Evolutionary conservation across 371 early-diverging fungal species (phyloP).

Genomic region (Dentiscutata heterogama): DNA sequence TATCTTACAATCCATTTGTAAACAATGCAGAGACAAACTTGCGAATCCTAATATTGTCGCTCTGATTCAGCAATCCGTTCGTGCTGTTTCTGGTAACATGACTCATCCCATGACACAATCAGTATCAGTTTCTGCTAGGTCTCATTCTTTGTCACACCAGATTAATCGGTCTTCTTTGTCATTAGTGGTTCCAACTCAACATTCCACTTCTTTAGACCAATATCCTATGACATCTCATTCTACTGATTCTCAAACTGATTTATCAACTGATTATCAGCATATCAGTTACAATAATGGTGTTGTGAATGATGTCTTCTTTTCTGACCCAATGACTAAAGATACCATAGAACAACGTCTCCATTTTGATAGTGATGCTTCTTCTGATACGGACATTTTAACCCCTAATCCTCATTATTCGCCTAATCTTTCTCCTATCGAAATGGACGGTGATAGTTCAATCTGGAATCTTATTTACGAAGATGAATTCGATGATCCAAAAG

Average conservation of each 20-base stretch:
- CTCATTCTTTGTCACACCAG: background rate
- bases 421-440: background rate
- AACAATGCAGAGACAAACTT: background rate
- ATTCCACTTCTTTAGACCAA: background rate
- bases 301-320: constrained; percentile 37
- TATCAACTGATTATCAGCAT: background rate
- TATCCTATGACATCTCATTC: background rate
- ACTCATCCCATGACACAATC: background rate
- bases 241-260: background rate
- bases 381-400: constrained; percentile 36
- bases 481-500: background rate
- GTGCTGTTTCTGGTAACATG: background rate
- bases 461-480: constrained; percentile 26
- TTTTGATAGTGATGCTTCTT: constrained; percentile 44
- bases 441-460: background rate
- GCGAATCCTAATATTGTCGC: background rate
- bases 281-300: constrained; percentile 1
- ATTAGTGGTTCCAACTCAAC: background rate
- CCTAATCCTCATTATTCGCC: constrained; percentile 35
- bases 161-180: too few relatives aligned
- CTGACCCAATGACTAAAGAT: constrained; percentile 21
- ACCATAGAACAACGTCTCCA: background rate
- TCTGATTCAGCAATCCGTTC: background rate
- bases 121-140: background rate
- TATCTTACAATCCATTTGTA: background rate